These are phyloP conservation scores for Coriolopsis trogii DNA, from an alignment of 1,284 basidiomycete genomes.

Conservation along the genomic window DNA sequence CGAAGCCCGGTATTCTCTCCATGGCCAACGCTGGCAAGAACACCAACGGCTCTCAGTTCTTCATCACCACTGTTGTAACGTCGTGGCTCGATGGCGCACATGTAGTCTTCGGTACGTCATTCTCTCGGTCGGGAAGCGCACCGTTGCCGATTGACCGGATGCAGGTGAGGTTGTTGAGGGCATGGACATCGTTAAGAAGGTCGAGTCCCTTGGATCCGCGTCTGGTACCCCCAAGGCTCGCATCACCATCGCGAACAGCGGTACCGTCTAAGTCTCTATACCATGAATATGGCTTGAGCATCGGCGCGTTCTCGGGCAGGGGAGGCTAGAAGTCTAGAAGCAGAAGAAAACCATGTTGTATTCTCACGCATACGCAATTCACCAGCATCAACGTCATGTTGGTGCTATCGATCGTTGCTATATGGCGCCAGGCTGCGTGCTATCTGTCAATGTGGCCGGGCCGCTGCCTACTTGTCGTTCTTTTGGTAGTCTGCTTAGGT, in stretches of 20 bases:
- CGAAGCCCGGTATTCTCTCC: conserved; percentile 81
- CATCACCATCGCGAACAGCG: conserved; percentile 57
- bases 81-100: conserved; percentile 78
- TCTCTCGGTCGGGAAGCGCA: background rate
- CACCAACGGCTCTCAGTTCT: conserved; percentile 68
- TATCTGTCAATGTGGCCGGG: conserved; percentile 1
- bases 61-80: conserved; percentile 73
- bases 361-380: conserved; percentile 23
- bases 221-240: conserved; percentile 49
- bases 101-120: conserved; percentile 75
- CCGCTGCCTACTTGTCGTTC: background rate
- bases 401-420: conserved; percentile 13
- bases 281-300: conserved; percentile 2
- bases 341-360: conserved; percentile 30
- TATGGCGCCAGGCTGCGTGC: conserved; percentile 1
- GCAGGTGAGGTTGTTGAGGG: conserved; percentile 68
- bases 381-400: conserved; percentile 13
- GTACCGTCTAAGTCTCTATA: conserved; percentile 45
- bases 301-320: conserved; percentile 9
- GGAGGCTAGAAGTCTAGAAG: conserved; percentile 21
- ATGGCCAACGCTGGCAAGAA: conserved; percentile 88
- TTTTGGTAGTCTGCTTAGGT: conserved; percentile 7
- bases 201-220: conserved; percentile 62
- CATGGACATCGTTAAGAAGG: conserved; percentile 60
- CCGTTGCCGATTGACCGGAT: background rate